phyloP scores from a whole-genome alignment of 495 filamentous ascomycete genomes.

The Lentithecium fluviatile region DNA sequence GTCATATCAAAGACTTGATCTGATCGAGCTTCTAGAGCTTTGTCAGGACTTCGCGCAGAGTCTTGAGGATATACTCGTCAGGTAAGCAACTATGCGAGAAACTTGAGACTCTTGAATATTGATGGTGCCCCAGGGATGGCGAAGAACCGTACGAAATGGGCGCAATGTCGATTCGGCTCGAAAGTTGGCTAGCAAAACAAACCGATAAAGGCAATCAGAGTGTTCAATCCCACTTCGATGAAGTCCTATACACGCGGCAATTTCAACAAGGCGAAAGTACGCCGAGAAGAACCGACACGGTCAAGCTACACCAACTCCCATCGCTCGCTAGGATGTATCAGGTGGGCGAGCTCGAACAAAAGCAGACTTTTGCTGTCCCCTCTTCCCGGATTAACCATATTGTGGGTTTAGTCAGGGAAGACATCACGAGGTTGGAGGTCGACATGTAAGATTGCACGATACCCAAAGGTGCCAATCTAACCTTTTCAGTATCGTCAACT shows the following conservation, averaged over 20 bases:
- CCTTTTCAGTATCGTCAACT: constrained; percentile 19
- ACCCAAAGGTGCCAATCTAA: not conserved
- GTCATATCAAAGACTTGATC: constrained; percentile 13
- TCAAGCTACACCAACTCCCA: constrained; percentile 24
- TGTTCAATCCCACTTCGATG: constrained; percentile 18
- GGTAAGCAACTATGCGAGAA: not conserved
- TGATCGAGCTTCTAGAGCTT: constrained; percentile 10
- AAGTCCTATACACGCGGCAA: constrained; percentile 19
- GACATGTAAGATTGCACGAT: constrained; percentile 8
- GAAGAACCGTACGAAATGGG: constrained; percentile 22
- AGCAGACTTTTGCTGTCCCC: constrained; percentile 14
- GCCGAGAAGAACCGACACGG: not conserved
- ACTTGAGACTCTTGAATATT: not conserved
- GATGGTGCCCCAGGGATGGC: constrained; percentile 3
- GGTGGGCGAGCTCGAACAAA: constrained; percentile 18
- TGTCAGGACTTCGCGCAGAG: constrained; percentile 21
- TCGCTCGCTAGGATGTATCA: constrained; percentile 25
- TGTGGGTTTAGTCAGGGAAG: constrained; percentile 19
- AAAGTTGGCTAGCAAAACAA: constrained; percentile 19
- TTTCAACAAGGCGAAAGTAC: constrained; percentile 7
- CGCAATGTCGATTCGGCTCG: constrained; percentile 19
- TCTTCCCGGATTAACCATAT: constrained; percentile 11
- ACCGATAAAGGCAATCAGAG: constrained; percentile 9
- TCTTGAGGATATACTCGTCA: constrained; percentile 15
- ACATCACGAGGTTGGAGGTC: constrained; percentile 31